phyloP scores from a whole-genome alignment of 495 filamentous ascomycete species.

The Penicillium daleae region DNA sequence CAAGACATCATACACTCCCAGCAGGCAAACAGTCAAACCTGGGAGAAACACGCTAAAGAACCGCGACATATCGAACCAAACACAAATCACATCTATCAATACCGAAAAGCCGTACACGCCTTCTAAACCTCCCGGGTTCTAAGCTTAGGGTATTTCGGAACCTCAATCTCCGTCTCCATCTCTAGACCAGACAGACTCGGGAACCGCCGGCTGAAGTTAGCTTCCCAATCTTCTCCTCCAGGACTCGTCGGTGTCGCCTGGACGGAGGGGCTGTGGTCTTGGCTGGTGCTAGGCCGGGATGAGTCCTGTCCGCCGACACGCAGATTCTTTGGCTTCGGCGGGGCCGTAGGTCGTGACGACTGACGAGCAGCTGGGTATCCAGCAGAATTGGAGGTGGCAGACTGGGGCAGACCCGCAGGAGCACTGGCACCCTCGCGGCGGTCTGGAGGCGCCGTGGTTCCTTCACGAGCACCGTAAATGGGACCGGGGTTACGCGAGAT shows the following conservation, averaged over 20 bases:
- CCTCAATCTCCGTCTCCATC: constrained; percentile 71
- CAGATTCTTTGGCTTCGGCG: constrained; percentile 65
- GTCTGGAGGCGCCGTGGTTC: constrained; percentile 19
- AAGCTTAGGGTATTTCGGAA: constrained; percentile 43
- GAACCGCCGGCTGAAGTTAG: constrained; percentile 78
- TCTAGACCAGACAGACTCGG: constrained; percentile 80
- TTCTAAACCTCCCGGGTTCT: constrained; percentile 48
- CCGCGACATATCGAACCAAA: constrained; percentile 14
- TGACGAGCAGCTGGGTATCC: constrained; percentile 35
- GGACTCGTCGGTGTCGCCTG: constrained; percentile 31
- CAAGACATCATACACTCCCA: constrained; percentile 15
- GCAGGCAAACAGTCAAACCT: constrained; percentile 1
- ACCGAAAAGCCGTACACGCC: constrained; percentile 4
- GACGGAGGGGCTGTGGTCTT: constrained; percentile 27
- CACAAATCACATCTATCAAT: neutral
- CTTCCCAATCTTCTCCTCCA: constrained; percentile 65
- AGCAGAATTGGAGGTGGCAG: constrained; percentile 25
- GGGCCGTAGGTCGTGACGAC: constrained; percentile 49
- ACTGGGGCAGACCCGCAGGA: constrained; percentile 22
- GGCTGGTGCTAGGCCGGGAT: constrained; percentile 26
- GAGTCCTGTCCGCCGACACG: constrained; percentile 44
- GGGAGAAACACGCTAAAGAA: constrained; percentile 31
- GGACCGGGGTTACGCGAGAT: constrained; percentile 28
- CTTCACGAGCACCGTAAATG: constrained; percentile 23
- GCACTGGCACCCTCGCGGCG: constrained; percentile 26